Evolutionary conservation across 257 asterid species (phyloP), one percentile per base, ranked within the genome.

Genomic region (Anisodus acutangulus): DNA sequence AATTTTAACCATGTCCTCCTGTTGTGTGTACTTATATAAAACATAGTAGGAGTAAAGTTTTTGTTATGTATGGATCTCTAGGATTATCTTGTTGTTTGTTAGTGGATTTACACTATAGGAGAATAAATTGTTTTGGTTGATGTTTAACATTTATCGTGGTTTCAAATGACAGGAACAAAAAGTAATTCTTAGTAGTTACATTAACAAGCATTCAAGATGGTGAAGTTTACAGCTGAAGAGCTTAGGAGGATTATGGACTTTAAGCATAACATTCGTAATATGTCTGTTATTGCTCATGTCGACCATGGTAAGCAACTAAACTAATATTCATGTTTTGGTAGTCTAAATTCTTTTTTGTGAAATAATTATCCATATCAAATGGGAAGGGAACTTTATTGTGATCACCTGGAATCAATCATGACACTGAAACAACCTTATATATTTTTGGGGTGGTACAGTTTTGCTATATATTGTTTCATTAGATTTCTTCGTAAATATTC

Each of bases 231-330:
- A 22, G 90, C 85, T 35, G 90, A 87, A 12, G 91, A 72, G 83
- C 90, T 87, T 43, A 79, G 91, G 0, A 84, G 83, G 87, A 89
- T 87, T 85, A 89, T 89, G 91, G 91, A 89, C 86, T 83, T 1
- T 22, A 89, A 87, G 88, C 89, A 87, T 63, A 89, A 89, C 79
- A 89, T 89, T 26, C 86, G 91, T 45, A 89, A 89, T 45, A 89
- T 89, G 91, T 89, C 91, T 39, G 90, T 89, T 35, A 89, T 89
- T 86, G 91, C 91, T 1, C 91, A 89, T 49, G 91, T 89, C n/a
- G 91, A 89, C 71, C 90, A 89, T 71, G 90, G 91, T 89, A 85
- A 84, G 64, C 4, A 74, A 49, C 12, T 49, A 22, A 47, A 19
- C 39, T 3, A 22, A 7, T 22, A 16, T 8, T 59, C 9, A 13